phyloP scores from a whole-genome alignment of 1,284 basidiomycete species.

The Ceratobasidium papillatum region DNA sequence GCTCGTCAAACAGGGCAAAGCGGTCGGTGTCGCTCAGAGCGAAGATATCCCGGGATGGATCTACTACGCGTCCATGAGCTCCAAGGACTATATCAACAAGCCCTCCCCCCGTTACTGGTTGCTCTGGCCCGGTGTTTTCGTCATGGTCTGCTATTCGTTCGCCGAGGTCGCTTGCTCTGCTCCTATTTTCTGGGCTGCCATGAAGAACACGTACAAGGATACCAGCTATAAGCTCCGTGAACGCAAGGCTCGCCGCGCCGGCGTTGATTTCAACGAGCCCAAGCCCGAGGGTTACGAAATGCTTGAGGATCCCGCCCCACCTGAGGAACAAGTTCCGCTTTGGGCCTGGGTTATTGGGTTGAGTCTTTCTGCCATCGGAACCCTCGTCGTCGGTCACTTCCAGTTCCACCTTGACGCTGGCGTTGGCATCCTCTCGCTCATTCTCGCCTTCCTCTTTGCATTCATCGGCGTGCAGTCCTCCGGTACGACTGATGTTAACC shows the following conservation, averaged over 20 bases:
- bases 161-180: conserved; percentile 45
- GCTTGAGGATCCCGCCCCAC: conserved; percentile 61
- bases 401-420: conserved; percentile 67
- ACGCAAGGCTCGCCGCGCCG: conserved; percentile 1
- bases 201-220: conserved; percentile 30
- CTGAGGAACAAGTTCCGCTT: conserved; percentile 63
- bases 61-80: conserved; percentile 58
- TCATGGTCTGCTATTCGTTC: conserved; percentile 49
- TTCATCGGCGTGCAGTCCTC: conserved; percentile 72
- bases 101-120: conserved; percentile 74
- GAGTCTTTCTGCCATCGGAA: conserved; percentile 60
- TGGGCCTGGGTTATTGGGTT: conserved; percentile 66
- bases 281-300: conserved; percentile 49
- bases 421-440: conserved; percentile 61
- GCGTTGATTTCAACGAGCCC: conserved; percentile 37
- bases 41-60: conserved; percentile 57
- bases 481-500: conserved; percentile 68
- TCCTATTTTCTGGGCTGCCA: conserved; percentile 36
- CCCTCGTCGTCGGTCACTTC: conserved; percentile 63
- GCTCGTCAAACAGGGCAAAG: conserved; percentile 61
- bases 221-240: conserved; percentile 22
- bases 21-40: conserved; percentile 47
- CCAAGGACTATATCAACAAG: conserved; percentile 55
- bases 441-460: conserved; percentile 73
- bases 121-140: conserved; percentile 68